A percentile compares a stretch with the other conserved stretches of the same genome.
Evolutionary conservation across 1,139 yeast species (phyloP).

Genomic region (Diutina ranongensis): DNA sequence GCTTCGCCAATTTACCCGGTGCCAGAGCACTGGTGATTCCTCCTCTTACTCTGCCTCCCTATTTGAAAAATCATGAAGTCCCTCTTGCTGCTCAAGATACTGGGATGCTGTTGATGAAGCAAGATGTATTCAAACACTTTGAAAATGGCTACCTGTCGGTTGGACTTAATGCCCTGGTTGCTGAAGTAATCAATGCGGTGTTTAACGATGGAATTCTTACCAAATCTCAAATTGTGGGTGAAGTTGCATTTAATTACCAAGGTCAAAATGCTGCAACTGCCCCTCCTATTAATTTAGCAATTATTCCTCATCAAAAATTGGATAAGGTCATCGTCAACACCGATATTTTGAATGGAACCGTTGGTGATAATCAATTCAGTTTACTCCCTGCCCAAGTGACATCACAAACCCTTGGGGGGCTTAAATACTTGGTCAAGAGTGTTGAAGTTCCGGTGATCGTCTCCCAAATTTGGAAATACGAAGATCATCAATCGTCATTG

Average conservation of each 20-base stretch:
- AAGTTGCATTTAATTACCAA: slow-evolving; percentile 62
- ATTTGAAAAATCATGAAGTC: neutral
- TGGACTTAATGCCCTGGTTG: slow-evolving; percentile 60
- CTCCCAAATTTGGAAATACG: slow-evolving; percentile 83
- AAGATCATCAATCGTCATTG: slow-evolving; percentile 72
- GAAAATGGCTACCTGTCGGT: slow-evolving; percentile 18
- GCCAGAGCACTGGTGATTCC: neutral
- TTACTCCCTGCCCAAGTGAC: slow-evolving; percentile 28
- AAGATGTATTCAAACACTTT: slow-evolving; percentile 35
- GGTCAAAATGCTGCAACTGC: slow-evolving; percentile 11
- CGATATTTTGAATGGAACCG: slow-evolving; percentile 22
- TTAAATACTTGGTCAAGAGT: slow-evolving; percentile 44
- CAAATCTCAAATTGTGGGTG: slow-evolving; percentile 62
- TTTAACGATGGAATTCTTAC: slow-evolving; percentile 53
- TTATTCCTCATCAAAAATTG: slow-evolving; percentile 19
- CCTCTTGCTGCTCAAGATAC: slow-evolving; percentile 14
- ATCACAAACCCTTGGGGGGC: slow-evolving; percentile 58
- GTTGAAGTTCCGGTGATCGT: slow-evolving; percentile 59
- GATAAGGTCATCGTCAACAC: slow-evolving; percentile 32
- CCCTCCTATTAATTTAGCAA: slow-evolving; percentile 12
- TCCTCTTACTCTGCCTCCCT: neutral
- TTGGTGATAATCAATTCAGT: slow-evolving; percentile 17
- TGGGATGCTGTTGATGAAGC: slow-evolving; percentile 22
- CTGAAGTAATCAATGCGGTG: slow-evolving; percentile 69
- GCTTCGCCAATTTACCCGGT: neutral